These are phyloP conservation scores for Calocera viscosa DNA, from an alignment of 768 basidiomycete genomes.

Conservation along the genomic window DNA sequence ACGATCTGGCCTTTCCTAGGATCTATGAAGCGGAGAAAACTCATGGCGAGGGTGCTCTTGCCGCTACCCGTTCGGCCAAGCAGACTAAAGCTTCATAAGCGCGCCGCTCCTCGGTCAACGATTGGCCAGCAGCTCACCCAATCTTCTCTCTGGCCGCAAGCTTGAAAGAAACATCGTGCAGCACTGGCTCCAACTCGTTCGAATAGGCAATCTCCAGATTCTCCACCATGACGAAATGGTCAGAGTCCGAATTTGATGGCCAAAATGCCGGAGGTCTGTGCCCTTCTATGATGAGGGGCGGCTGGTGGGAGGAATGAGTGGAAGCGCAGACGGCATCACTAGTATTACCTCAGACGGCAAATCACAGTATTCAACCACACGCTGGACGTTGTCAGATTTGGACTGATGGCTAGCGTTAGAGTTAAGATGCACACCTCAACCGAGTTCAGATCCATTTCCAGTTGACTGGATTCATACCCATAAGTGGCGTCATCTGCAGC, in stretches of 20 bases:
- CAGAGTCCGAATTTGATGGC: slow-evolving; percentile 57
- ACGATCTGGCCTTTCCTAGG: slow-evolving; percentile 61
- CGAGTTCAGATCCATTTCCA: slow-evolving; percentile 66
- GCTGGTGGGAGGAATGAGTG: slow-evolving; percentile 43
- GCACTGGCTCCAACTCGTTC: slow-evolving; percentile 67
- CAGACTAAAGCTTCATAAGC: not conserved
- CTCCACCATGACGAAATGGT: slow-evolving; percentile 53
- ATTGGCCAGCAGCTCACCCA: slow-evolving; percentile 34
- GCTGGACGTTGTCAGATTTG: slow-evolving; percentile 54
- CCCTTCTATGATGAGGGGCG: slow-evolving; percentile 59
- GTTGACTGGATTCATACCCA: slow-evolving; percentile 33
- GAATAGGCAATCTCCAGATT: slow-evolving; percentile 72
- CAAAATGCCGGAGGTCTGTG: slow-evolving; percentile 80
- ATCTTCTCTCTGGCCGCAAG: slow-evolving; percentile 61
- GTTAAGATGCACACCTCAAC: slow-evolving; percentile 22
- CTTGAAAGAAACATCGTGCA: slow-evolving; percentile 62
- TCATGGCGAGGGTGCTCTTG: slow-evolving; percentile 60
- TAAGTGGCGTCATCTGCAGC: slow-evolving; percentile 36
- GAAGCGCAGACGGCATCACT: no score
- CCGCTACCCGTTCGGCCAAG: slow-evolving; percentile 48
- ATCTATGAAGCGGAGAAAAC: slow-evolving; percentile 72
- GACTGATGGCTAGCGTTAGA: not conserved
- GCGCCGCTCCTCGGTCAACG: no score
- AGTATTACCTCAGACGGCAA: slow-evolving; percentile 37
- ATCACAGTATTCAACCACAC: slow-evolving; percentile 80